phyloP scores from a whole-genome alignment of 495 filamentous ascomycete species.

The Baudoinia panamericana region DNA sequence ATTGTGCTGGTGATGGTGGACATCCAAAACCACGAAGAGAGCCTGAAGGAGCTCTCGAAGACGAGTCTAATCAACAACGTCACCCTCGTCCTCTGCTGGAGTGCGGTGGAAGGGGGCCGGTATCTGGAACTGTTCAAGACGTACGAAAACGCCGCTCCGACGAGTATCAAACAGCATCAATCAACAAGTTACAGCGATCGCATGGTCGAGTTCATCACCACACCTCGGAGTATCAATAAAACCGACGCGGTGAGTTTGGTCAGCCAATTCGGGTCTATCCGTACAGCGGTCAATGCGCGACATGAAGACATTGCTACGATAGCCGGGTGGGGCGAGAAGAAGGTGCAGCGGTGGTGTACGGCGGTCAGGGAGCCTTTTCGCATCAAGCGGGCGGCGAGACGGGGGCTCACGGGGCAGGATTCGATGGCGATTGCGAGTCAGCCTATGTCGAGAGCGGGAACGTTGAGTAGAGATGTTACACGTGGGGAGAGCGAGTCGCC shows the following conservation, averaged over 20 bases:
- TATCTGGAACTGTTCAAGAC: conserved; percentile 92
- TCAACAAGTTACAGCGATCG: conserved; percentile 71
- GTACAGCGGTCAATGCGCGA: conserved; percentile 72
- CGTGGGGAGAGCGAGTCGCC: conserved; percentile 19
- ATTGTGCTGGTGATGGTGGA: conserved; percentile 84
- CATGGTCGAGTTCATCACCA: conserved; percentile 86
- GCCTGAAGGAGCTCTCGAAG: conserved; percentile 70
- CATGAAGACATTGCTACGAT: conserved; percentile 73
- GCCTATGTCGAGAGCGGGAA: conserved; percentile 12
- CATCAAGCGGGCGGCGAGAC: conserved; percentile 52
- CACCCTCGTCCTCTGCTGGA: conserved; percentile 87
- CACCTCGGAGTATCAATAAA: conserved; percentile 82
- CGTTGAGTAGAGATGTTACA: conserved; percentile 10
- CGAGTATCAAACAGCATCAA: conserved; percentile 69
- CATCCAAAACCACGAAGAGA: conserved; percentile 72
- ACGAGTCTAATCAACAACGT: conserved; percentile 84
- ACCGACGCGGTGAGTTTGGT: conserved; percentile 82
- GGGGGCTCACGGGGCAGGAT: conserved; percentile 26
- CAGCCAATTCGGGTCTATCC: conserved; percentile 73
- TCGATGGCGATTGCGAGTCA: conserved; percentile 19
- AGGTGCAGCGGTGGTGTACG: conserved; percentile 70
- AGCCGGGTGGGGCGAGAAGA: conserved; percentile 89
- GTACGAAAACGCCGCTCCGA: conserved; percentile 72
- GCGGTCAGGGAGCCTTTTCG: conserved; percentile 75
- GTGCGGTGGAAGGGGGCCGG: conserved; percentile 76